Percentiles rank a stretch among this genome's conserved stretches.
phyloP scores from a whole-genome alignment of 148 eudicot genomes.

The Silene latifolia region DNA sequence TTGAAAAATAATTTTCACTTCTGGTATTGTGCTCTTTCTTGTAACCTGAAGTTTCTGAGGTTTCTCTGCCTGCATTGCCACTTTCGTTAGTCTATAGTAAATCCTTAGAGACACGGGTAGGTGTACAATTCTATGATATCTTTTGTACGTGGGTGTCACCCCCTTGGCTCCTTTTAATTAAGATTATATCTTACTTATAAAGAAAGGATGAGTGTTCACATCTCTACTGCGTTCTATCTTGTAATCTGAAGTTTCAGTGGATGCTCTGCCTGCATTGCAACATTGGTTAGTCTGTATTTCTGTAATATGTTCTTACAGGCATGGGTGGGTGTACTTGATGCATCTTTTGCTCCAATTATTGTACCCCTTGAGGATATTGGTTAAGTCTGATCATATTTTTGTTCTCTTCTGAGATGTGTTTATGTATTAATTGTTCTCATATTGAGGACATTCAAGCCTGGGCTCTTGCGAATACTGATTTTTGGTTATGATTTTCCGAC shows the following conservation, averaged over 20 bases:
- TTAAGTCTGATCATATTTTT: neutral
- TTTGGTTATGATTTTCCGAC: neutral
- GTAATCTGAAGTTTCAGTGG: neutral
- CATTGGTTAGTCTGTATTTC: neutral
- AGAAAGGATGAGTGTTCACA: too few species aligned
- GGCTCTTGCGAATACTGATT: constrained; percentile 2
- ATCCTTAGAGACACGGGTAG: too few species aligned
- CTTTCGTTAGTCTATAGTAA: too few species aligned
- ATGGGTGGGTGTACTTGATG: neutral
- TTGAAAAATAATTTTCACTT: neutral
- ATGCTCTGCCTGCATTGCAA: neutral
- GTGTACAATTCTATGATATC: too few species aligned
- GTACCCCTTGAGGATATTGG: neutral
- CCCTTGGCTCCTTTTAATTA: too few species aligned
- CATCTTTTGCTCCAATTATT: neutral
- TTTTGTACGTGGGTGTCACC: too few species aligned
- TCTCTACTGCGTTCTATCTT: neutral
- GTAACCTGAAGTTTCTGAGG: too few species aligned
- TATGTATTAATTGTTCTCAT: neutral
- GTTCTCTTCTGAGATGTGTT: neutral
- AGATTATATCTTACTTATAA: too few species aligned
- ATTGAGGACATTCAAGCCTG: constrained; percentile 5
- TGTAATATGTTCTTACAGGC: neutral
- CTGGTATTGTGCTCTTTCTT: neutral
- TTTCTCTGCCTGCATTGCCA: too few species aligned